Evolutionary conservation across 2,329 filamentous ascomycete species (phyloP).

Genomic region (Penicillium sp.): DNA sequence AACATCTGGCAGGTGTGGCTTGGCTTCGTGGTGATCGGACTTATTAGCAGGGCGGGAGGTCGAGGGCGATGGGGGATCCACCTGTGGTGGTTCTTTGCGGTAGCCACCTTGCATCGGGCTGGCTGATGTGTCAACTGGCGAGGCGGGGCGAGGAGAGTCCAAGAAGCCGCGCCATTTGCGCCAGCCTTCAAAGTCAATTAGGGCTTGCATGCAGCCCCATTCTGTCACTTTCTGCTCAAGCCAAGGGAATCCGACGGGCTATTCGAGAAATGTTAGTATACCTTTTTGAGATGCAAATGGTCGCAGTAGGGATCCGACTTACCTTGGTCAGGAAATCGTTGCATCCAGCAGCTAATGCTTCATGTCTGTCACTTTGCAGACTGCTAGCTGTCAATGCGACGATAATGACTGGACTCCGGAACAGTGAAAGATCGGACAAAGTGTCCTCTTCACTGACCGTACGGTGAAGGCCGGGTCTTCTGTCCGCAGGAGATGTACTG

Average conservation of each 20-base stretch:
- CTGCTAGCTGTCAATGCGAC: constrained; percentile 91
- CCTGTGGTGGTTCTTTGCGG: constrained; percentile 5
- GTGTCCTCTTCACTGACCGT: constrained; percentile 32
- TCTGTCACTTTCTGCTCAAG: constrained; percentile 95
- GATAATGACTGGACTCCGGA: constrained; percentile 96
- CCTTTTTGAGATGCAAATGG: neutral
- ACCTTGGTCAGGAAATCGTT: constrained; percentile 99
- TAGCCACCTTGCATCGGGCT: constrained; percentile 25
- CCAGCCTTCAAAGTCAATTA: constrained; percentile 98
- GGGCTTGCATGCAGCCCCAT: constrained; percentile 98
- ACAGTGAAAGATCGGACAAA: constrained; percentile 45
- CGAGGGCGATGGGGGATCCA: constrained; percentile 15
- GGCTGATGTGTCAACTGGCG: constrained; percentile 16
- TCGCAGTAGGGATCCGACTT: constrained; percentile 23
- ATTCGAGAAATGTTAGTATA: constrained; percentile 9
- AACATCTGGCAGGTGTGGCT: constrained; percentile 9
- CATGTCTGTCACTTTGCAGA: constrained; percentile 87
- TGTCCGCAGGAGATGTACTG: constrained; percentile 18
- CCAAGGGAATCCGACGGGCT: constrained; percentile 98
- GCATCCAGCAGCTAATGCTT: constrained; percentile 87
- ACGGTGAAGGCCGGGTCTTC: constrained; percentile 15
- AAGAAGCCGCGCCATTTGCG: constrained; percentile 86
- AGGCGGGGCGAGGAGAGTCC: constrained; percentile 21
- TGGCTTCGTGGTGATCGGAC: constrained; percentile 4
- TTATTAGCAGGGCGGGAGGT: constrained; percentile 12